Conservation (phyloP, 2,329 filamentous ascomycete genomes). For the Teratosphaeria destructans region DNA sequence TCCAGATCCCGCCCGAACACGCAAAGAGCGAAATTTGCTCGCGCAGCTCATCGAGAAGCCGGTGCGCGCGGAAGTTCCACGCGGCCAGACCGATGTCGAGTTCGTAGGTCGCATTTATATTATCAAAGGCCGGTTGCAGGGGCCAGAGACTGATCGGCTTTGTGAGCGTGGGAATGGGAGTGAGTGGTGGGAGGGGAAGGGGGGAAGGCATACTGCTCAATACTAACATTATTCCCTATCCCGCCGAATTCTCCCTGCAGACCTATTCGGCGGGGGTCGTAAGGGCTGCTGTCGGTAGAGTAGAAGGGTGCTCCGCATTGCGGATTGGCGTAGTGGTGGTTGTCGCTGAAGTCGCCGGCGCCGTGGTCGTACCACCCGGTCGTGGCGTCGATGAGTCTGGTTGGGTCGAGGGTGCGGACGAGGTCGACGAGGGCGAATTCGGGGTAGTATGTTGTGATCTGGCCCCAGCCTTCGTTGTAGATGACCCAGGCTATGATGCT, state of each 20-base stretch:
- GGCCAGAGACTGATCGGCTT: constrained; percentile 46
- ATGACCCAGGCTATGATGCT: constrained; percentile 58
- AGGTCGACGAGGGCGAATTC: constrained; percentile 48
- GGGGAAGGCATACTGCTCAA: constrained; percentile 34
- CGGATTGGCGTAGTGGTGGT: constrained; percentile 61
- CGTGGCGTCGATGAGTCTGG: constrained; percentile 51
- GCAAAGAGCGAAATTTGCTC: constrained; percentile 45
- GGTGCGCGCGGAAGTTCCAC: constrained; percentile 57
- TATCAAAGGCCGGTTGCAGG: constrained; percentile 45
- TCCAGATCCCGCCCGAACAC: constrained; percentile 61
- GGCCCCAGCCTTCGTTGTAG: constrained; percentile 65
- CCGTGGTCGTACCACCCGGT: constrained; percentile 60
- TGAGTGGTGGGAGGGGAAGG: no score
- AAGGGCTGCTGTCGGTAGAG: constrained; percentile 45
- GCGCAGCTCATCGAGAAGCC: constrained; percentile 37
- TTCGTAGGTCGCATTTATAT: constrained; percentile 59
- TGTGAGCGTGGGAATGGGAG: background rate
- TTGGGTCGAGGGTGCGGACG: constrained; percentile 50
- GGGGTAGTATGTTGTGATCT: constrained; percentile 40
- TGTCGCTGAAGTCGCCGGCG: constrained; percentile 57
- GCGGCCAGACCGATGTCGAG: constrained; percentile 46
- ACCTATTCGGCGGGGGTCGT: constrained; percentile 50
- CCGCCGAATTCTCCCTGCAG: constrained; percentile 65
- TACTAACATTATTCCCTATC: constrained; percentile 54
- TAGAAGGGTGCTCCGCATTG: constrained; percentile 63